These are phyloP conservation scores for Alternaria sp. DNA, from an alignment of 2,329 filamentous ascomycete genomes.

Conservation along the genomic window DNA sequence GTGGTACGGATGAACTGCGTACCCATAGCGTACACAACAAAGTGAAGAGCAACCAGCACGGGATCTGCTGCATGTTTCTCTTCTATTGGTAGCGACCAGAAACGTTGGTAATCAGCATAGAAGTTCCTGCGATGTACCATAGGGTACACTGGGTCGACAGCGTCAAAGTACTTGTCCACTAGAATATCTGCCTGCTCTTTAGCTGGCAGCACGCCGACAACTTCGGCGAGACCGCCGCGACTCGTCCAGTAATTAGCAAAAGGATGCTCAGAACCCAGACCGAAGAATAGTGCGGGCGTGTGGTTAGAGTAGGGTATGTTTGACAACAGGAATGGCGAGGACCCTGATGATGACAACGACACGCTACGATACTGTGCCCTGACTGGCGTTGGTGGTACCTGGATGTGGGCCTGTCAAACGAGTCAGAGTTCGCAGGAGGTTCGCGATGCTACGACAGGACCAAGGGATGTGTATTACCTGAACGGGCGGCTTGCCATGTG, in stretches of 20 bases:
- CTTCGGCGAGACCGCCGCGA: conserved; percentile 75
- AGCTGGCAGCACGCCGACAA: conserved; percentile 75
- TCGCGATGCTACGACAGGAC: conserved; percentile 15
- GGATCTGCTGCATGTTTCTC: conserved; percentile 70
- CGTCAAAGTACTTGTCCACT: conserved; percentile 60
- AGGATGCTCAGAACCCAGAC: conserved; percentile 78
- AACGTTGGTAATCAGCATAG: conserved; percentile 78
- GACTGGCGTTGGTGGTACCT: conserved; percentile 38
- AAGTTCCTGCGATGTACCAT: conserved; percentile 79
- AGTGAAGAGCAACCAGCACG: conserved; percentile 73
- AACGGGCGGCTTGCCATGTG: conserved; percentile 30
- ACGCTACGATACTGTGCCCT: conserved; percentile 41
- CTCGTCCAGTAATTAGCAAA: conserved; percentile 88
- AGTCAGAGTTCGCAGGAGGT: conserved; percentile 25
- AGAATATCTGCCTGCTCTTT: conserved; percentile 78
- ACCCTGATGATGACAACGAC: conserved; percentile 49
- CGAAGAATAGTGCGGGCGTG: conserved; percentile 78
- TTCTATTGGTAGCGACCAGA: conserved; percentile 68
- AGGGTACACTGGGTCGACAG: conserved; percentile 80
- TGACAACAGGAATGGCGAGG: conserved; percentile 66
- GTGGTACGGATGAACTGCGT: conserved; percentile 74
- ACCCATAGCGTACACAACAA: conserved; percentile 78
- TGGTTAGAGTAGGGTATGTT: conserved; percentile 75
- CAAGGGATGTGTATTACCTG: conserved; percentile 36
- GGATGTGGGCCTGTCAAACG: conserved; percentile 21